These are phyloP conservation scores for Teunomyces panamensis DNA, from an alignment of 805 yeast species.

Conservation along the genomic window DNA sequence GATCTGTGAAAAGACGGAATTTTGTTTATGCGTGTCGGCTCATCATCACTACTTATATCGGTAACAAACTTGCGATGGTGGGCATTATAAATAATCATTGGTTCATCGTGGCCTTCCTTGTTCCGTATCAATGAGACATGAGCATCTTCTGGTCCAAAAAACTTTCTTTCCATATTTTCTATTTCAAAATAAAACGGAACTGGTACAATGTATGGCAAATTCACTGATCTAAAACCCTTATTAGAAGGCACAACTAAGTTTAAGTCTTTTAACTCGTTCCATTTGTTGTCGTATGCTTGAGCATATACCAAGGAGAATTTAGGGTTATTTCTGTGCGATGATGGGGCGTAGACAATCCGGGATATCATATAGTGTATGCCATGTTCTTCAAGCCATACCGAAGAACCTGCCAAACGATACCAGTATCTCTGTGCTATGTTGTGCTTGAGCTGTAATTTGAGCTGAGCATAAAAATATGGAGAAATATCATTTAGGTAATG, in stretches of 20 bases:
- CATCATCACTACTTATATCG: conserved; percentile 1
- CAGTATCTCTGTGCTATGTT: conserved; percentile 27
- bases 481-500: conserved; percentile 22
- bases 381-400: conserved; percentile 52
- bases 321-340: conserved; percentile 25
- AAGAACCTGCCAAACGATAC: conserved; percentile 49
- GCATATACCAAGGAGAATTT: conserved; percentile 23
- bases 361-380: conserved; percentile 48
- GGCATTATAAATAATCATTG: conserved; percentile 45
- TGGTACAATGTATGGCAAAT: conserved; percentile 28
- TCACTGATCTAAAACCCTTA: conserved; percentile 3
- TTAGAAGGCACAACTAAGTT: conserved; percentile 21
- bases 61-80: conserved; percentile 13
- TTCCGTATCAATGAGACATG: conserved; percentile 35
- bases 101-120: conserved; percentile 40
- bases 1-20: conserved; percentile 18
- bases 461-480: conserved; percentile 22
- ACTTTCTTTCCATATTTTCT: conserved; percentile 14
- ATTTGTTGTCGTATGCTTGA: conserved; percentile 19
- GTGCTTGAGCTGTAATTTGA: conserved; percentile 11
- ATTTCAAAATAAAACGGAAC: conserved; percentile 28
- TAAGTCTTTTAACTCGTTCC: conserved; percentile 19
- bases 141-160: conserved; percentile 52
- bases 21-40: not conserved
- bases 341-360: conserved; percentile 22